Base-by-base conservation (phyloP, 2,329 filamentous ascomycete genomes). In the Exophiala calicioides region DNA sequence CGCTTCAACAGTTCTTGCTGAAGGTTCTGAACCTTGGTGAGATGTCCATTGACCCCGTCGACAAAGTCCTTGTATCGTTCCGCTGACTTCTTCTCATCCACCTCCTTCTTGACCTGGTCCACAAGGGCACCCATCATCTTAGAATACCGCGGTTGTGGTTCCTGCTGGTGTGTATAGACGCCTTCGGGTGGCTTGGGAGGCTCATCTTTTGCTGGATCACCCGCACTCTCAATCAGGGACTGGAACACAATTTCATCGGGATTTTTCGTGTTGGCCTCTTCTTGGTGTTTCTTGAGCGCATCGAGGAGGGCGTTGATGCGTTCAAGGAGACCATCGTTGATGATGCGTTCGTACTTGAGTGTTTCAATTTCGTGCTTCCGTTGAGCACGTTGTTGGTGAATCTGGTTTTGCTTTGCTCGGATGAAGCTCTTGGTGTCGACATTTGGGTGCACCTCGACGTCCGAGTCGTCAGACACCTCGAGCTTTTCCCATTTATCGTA, bases 401-500 rank as follows among this genome's bases (percentile, higher is more conserved):
- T 98, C 72, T 98, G 90, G 60, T 84, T 86, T 74, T 97, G 93
- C 73, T 98, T 98, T 57, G 93, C 94, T 57, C 91, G 88, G 68
- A 98, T 98, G 70, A 98, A 98, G 52, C 91, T 97, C 40, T 86
- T 82, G 70, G 98, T 98, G 74, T 98, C 93, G 66, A 98, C 93
- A 66, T 98, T 98, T 51, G 93, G 93, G 70, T 98, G 93, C 40
- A 97, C 93, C 73, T 98, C 93, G 61, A 98, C 85, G 64, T 98
- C 93, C 40, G 90, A 96, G 71, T 98, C 93, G 70, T 98, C 93
- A 63, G 89, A 95, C 65, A 98, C 84, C 82, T 98, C 93, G 64
- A 98, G 81, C 50, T 86, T 85, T 67, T 97, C 76, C 76, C 76
- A 79, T 65, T 79, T 79, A 63, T 75, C 78, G 62, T 79, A 86